These are phyloP conservation scores for Turnera subulata DNA, from an alignment of 345 rosid species.

Conservation along the genomic window DNA sequence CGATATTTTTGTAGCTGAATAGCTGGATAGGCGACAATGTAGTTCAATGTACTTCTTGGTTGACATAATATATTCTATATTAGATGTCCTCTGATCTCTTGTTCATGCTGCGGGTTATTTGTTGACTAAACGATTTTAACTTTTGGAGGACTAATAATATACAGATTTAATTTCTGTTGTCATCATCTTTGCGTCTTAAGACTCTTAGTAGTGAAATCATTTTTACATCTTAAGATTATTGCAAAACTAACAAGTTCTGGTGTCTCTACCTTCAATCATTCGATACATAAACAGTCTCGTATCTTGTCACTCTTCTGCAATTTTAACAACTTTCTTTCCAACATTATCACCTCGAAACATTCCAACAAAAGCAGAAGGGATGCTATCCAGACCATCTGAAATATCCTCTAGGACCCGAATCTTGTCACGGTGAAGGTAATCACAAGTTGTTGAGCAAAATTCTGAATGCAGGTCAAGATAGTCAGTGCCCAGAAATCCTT, in stretches of 20 bases:
- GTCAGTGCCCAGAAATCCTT: constrained; percentile 34
- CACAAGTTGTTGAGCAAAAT: constrained; percentile 31
- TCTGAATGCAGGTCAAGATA: constrained; percentile 17
- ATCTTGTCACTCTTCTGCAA: constrained; percentile 11
- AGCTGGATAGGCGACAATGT: neutral
- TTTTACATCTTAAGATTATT: too few species aligned
- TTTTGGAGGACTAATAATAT: too few species aligned
- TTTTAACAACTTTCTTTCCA: constrained; percentile 29
- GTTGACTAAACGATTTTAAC: too few species aligned
- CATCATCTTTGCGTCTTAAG: too few species aligned
- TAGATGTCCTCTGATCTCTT: neutral
- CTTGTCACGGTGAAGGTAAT: constrained; percentile 23
- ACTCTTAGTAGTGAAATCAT: too few species aligned
- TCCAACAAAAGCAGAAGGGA: constrained; percentile 38
- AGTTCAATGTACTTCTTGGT: constrained; percentile 11
- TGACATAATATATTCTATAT: neutral
- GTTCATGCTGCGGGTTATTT: neutral
- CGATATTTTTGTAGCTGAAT: constrained; percentile 11
- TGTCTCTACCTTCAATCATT: too few species aligned
- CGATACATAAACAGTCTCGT: too few species aligned
- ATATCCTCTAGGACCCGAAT: constrained; percentile 36
- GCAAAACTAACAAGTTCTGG: too few species aligned
- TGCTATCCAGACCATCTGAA: constrained; percentile 35
- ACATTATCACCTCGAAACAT: constrained; percentile 31
- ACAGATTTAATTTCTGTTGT: too few species aligned